Base-by-base conservation (phyloP, 176 grass and related monocot genomes). In the Tillandsia leiboldiana region DNA sequence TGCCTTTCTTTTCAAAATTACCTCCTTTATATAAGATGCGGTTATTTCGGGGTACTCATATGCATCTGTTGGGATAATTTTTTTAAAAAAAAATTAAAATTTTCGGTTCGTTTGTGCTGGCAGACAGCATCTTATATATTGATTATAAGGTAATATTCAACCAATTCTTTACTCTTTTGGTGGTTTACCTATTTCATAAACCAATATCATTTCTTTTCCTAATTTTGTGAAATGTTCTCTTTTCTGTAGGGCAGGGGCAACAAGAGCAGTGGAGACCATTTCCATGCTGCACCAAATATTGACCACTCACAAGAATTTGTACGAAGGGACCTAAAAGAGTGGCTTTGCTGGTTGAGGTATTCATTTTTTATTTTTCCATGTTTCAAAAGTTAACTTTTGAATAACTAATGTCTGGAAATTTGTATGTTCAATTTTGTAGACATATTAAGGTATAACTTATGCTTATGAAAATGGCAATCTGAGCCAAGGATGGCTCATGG, bases 231-330 rank as follows among this genome's bases (percentile, higher is more conserved):
- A 29, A 83, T 78, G 71, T 23, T 65, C 47, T 76, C 72, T 28
- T 75, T 48, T 74, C 69, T 86, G 26, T 77, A 97, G 94, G 94
- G 94, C 69, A 92, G 77, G 81, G 94, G 94, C 66, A 93, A 86
- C 79, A 97, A 93, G 75, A 97, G 94, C 54, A 97, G 94, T 67
- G 94, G 94, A 75, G 94, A 97, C 67, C 90, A 90, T 77, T 97
- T 97, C 70, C 94, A 97, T 78, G 94, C 94, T 51, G 94, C 94
- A 70, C 94, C 94, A 70, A 97, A 97, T 69, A 97, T 97, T 79
- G 94, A 97, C 66, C 94, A 97, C 77, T 97, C 94, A 9, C 94
- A 97, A 75, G 94, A 97, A 42, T 97, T 97, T 77, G 94, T 97
- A 65, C 90, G 94, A 74, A 93, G 12, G 57, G 94, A 97, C 74